Conservation (phyloP, 176 grass and related monocot genomes). For the Pharus latifolius region DNA sequence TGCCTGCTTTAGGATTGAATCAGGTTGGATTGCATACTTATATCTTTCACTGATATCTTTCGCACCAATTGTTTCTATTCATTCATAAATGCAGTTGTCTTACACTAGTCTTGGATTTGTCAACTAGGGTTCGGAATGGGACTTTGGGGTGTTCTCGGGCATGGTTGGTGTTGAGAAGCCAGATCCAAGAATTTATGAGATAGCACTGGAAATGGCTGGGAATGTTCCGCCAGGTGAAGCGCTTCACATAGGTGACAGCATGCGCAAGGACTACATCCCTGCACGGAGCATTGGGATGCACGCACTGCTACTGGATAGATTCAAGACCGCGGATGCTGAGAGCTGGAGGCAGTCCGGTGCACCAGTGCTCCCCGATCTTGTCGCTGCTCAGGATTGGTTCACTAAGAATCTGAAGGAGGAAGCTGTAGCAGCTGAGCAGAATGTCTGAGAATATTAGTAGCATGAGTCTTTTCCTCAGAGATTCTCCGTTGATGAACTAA, state of each 20-base stretch:
- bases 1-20: conserved; percentile 74
- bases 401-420: conserved; percentile 29
- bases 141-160: conserved; percentile 50
- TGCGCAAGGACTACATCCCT: conserved; percentile 74
- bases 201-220: conserved; percentile 81
- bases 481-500: neutral
- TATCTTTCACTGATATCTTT: neutral
- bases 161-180: conserved; percentile 81
- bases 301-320: conserved; percentile 64
- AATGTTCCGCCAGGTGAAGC: conserved; percentile 37
- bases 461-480: neutral
- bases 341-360: conserved; percentile 68
- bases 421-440: conserved; percentile 7
- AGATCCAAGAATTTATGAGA: conserved; percentile 66
- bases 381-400: conserved; percentile 52
- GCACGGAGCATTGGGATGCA: conserved; percentile 69
- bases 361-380: conserved; percentile 55
- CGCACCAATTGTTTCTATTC: neutral
- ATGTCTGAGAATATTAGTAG: conserved; percentile 18
- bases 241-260: conserved; percentile 85
- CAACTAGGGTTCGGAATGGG: conserved; percentile 38
- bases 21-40: conserved; percentile 17
- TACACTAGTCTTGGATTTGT: neutral
- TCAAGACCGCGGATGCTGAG: conserved; percentile 61
- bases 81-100: neutral